These are phyloP conservation scores for Ogataea neopini DNA, from an alignment of 805 yeast species.

Conservation along the genomic window DNA sequence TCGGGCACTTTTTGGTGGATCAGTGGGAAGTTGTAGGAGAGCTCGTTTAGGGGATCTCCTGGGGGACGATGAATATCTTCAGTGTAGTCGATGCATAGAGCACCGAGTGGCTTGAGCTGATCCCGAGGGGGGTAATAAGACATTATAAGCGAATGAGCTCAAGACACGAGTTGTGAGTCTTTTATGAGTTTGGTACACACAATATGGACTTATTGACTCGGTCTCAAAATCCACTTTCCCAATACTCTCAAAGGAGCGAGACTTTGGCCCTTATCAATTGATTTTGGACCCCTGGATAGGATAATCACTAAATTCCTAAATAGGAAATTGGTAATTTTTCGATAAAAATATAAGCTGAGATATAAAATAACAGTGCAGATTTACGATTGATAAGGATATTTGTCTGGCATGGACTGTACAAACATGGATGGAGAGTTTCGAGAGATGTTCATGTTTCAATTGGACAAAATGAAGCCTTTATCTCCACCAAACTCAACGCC, in stretches of 20 bases:
- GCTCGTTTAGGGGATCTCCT: conserved; percentile 4
- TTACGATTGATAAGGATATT: conserved; percentile 1
- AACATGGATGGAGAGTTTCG: not conserved
- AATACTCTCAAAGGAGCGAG: too few species aligned
- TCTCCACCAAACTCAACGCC: not conserved
- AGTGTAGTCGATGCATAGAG: conserved; percentile 4
- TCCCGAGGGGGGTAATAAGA: conserved; percentile 5
- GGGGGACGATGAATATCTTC: conserved; percentile 5
- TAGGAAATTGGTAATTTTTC: not conserved
- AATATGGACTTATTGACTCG: too few species aligned
- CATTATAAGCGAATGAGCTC: too few species aligned
- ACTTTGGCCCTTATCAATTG: not conserved
- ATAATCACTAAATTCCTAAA: not conserved
- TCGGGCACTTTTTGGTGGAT: conserved; percentile 2
- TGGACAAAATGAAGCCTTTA: not conserved
- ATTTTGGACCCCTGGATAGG: not conserved
- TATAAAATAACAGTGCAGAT: not conserved
- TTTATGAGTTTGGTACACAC: too few species aligned
- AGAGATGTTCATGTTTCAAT: not conserved
- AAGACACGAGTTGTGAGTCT: too few species aligned
- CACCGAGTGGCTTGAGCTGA: conserved; percentile 2
- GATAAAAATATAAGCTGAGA: not conserved
- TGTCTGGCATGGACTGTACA: not conserved
- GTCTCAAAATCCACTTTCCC: too few species aligned
- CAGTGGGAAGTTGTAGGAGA: conserved; percentile 2